Conservation (phyloP, 169 alveolate species). For the Blepharisma undulans region DNA sequence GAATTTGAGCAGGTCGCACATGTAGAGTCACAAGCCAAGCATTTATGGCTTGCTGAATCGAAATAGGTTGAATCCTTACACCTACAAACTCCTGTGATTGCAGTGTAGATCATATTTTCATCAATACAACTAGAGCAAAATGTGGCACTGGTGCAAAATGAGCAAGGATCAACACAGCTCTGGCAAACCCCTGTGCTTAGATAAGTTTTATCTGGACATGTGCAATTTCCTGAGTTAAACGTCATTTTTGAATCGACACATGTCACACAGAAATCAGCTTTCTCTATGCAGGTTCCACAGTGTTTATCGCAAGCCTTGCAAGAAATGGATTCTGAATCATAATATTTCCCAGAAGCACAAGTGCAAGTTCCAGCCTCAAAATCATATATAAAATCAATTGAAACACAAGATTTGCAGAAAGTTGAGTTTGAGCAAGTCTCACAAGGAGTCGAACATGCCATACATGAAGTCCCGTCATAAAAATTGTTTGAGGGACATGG, state of each 20-base stretch:
- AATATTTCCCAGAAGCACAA: background rate
- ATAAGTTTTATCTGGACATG: background rate
- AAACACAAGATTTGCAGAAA: background rate
- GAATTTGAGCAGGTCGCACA: background rate
- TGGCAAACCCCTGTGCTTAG: background rate
- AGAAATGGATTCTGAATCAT: background rate
- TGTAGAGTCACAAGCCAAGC: background rate
- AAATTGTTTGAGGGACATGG: background rate
- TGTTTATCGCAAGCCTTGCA: background rate
- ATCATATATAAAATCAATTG: background rate
- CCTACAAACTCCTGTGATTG: background rate
- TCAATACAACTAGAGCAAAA: background rate
- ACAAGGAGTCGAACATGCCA: background rate
- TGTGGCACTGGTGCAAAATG: background rate
- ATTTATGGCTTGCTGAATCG: background rate
- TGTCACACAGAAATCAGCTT: background rate
- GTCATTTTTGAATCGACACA: background rate
- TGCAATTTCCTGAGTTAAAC: background rate
- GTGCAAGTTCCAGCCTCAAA: background rate
- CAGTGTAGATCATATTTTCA: background rate
- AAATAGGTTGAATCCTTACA: background rate
- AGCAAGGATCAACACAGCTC: background rate
- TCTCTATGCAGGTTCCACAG: background rate
- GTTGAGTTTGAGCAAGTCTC: background rate
- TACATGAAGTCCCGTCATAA: background rate